Percentiles rank a stretch among this genome's conserved stretches.
Conservation (phyloP, 257 asterid genomes). For the Solanum chiquidenum region DNA sequence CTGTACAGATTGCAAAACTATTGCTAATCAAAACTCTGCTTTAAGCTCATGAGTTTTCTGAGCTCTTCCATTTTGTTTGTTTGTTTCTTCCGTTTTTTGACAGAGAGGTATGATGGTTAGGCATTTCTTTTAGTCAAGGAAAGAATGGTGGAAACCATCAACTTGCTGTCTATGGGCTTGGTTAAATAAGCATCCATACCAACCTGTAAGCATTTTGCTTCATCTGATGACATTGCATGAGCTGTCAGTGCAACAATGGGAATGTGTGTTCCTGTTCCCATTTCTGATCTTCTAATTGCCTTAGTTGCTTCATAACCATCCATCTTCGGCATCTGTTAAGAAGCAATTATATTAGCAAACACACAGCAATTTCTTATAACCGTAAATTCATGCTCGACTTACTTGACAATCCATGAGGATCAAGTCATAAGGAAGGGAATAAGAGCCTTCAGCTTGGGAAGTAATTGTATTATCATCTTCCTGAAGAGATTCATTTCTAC, state of each 20-base stretch:
- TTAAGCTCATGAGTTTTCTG: not conserved
- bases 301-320: constrained; percentile 96
- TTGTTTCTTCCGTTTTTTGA: not conserved
- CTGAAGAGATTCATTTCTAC: constrained; percentile 2
- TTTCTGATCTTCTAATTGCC: constrained; percentile 62
- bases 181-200: constrained; percentile 97
- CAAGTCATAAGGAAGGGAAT: constrained; percentile 48
- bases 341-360: not conserved
- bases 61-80: not conserved
- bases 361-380: not conserved
- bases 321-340: constrained; percentile 83
- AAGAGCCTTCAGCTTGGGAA: not conserved
- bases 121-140: constrained; percentile 43
- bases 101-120: not conserved
- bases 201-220: constrained; percentile 85
- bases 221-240: constrained; percentile 92
- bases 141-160: constrained; percentile 76
- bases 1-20: not conserved
- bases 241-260: constrained; percentile 96
- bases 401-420: constrained; percentile 95
- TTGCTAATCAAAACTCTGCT: not conserved
- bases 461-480: constrained; percentile 12
- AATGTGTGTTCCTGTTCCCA: constrained; percentile 46
- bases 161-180: constrained; percentile 75
- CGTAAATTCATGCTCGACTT: constrained; percentile 12